Conservation (phyloP, 768 basidiomycete genomes). For the Kwoniella shandongensis region DNA sequence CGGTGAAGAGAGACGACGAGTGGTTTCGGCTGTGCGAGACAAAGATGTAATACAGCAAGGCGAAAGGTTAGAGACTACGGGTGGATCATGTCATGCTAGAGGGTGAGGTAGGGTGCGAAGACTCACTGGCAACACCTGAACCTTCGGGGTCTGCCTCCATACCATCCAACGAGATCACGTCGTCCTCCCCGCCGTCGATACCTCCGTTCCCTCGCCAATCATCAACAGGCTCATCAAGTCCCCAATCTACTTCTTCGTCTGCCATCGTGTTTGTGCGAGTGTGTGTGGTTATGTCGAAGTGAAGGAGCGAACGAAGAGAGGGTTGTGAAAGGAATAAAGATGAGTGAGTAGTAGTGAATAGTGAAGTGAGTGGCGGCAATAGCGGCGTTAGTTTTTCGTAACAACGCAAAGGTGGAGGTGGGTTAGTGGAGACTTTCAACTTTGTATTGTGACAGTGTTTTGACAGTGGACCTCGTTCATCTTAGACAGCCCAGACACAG, state of each 20-base stretch:
- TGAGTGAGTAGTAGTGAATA: neutral
- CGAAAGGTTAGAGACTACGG: too few species aligned
- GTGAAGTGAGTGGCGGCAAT: constrained; percentile 1
- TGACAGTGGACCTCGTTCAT: too few species aligned
- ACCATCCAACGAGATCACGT: constrained; percentile 24
- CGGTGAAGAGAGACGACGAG: neutral
- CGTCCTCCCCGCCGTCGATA: constrained; percentile 9
- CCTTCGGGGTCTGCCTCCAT: constrained; percentile 5
- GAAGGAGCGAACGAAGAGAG: neutral
- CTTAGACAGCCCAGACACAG: too few species aligned
- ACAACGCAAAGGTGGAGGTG: neutral
- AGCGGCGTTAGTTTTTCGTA: neutral
- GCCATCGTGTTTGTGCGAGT: constrained; percentile 19
- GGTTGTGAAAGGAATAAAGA: neutral
- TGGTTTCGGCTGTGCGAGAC: too few species aligned
- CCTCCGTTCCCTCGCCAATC: constrained; percentile 12
- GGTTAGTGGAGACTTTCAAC: too few species aligned
- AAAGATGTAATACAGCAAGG: neutral
- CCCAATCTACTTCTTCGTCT: constrained; percentile 38
- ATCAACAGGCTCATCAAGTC: constrained; percentile 22
- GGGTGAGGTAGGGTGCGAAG: neutral
- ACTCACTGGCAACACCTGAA: constrained; percentile 9
- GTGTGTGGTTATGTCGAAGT: neutral
- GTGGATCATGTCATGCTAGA: too few species aligned
- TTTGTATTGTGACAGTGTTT: too few species aligned